A percentile compares a stretch with the other conserved stretches of the same genome.
Conservation (phyloP, 495 filamentous ascomycete species). For the Achaetomiella virescens region DNA sequence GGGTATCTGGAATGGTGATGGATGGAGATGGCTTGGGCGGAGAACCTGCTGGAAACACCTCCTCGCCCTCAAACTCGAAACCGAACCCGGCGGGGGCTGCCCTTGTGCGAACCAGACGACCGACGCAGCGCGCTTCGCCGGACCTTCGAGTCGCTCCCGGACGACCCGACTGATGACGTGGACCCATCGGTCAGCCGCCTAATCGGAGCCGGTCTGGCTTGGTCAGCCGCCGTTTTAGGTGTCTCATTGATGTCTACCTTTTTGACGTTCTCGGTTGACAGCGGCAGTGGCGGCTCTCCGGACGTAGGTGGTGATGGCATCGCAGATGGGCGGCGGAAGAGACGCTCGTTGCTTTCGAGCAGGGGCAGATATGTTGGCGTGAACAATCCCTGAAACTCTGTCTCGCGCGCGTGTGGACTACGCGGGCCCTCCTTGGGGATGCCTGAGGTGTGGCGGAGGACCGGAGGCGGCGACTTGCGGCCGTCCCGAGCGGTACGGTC, state of each 20-base stretch:
- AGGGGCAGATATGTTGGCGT: conserved; percentile 55
- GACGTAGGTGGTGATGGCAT: conserved; percentile 15
- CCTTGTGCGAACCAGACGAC: conserved; percentile 39
- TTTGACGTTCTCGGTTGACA: conserved; percentile 19
- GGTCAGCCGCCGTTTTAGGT: background rate
- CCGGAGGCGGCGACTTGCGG: conserved; percentile 38
- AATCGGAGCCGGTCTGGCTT: conserved; percentile 11
- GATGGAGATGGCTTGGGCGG: conserved; percentile 22
- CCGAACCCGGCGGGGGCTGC: conserved; percentile 48
- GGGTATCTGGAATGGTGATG: conserved; percentile 1
- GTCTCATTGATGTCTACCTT: conserved; percentile 27
- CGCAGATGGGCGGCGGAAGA: conserved; percentile 23
- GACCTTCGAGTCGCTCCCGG: conserved; percentile 33
- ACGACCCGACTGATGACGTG: conserved; percentile 37
- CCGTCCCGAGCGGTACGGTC: conserved; percentile 27
- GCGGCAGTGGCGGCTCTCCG: conserved; percentile 11
- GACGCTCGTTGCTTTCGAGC: conserved; percentile 44
- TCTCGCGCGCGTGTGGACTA: conserved; percentile 47
- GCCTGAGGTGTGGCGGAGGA: conserved; percentile 35
- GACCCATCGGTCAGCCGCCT: conserved; percentile 32
- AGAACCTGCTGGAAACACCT: conserved; percentile 43
- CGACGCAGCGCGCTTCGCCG: conserved; percentile 47
- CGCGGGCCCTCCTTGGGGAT: conserved; percentile 29
- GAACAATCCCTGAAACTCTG: conserved; percentile 54
- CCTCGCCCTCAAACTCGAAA: conserved; percentile 48